These are phyloP conservation scores for Candida sp. DNA, from an alignment of 1,139 yeast genomes.

Conservation along the genomic window DNA sequence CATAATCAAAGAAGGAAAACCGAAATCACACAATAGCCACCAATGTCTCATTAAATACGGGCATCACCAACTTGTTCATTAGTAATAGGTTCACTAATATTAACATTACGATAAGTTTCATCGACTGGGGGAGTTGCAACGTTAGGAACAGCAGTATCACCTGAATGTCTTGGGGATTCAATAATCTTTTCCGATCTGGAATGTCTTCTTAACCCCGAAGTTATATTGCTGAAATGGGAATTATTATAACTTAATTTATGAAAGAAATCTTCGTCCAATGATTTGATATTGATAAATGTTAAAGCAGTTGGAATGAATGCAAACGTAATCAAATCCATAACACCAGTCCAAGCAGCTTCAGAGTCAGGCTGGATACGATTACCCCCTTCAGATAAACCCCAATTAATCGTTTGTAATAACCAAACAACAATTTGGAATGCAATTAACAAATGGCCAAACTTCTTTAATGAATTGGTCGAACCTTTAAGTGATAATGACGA, in stretches of 20 bases:
- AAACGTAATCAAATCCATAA: conserved; percentile 50
- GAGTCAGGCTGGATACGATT: conserved; percentile 62
- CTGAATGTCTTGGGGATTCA: conserved; percentile 32
- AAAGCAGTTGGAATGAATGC: conserved; percentile 37
- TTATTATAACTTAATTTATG: conserved; percentile 12
- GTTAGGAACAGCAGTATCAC: conserved; percentile 27
- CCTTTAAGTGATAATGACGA: not conserved
- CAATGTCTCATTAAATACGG: no score
- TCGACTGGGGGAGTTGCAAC: not conserved
- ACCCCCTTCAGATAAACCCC: conserved; percentile 72
- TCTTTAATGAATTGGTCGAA: conserved; percentile 9
- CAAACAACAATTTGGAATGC: conserved; percentile 31
- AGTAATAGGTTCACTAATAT: no score
- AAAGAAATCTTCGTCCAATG: conserved; percentile 29
- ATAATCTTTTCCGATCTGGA: conserved; percentile 18
- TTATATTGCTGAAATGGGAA: not conserved
- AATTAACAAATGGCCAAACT: conserved; percentile 18
- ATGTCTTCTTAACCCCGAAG: conserved; percentile 4
- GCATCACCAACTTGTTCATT: no score
- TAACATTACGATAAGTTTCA: not conserved
- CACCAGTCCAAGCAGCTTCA: conserved; percentile 66
- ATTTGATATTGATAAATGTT: conserved; percentile 25
- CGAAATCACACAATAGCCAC: no score
- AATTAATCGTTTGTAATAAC: conserved; percentile 52
- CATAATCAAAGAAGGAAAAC: no score